Evolutionary conservation across 2,329 filamentous ascomycete genomes (phyloP), one percentile per base, ranked within the genome.

Genomic region (Alternaria ethzedia): DNA sequence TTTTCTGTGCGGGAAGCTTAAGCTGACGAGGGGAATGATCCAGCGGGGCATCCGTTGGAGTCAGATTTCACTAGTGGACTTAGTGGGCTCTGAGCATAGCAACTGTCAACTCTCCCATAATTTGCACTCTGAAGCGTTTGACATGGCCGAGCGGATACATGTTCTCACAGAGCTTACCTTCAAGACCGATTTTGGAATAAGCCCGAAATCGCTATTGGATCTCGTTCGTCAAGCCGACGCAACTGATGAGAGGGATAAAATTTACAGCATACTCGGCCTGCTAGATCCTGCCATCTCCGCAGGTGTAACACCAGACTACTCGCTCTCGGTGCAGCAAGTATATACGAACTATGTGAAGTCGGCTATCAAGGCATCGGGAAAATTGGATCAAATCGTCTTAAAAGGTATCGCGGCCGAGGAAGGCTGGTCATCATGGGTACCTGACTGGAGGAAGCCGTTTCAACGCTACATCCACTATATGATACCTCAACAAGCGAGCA

Each of bases 331-430:
- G n/a, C 49, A 23, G 49, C 17, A 32, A 6, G 12, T 32, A 1
- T 51, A 21, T 11, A 51, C 12, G 0, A 5, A 32, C 0, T 32
- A 32, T 0, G 32, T 21, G 26, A 51, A 15, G 9, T 13, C 49
- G 3, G 3, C 11, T 6, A 32, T 51, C 12, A 15, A 51, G 5
- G 20, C 5, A 8, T 21, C 49, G 0, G 3, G 2, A 21, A 6
- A 2, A 1, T 2, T 32, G 8, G 28, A 51, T 0, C 17, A 7
- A 0, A 11, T 51, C 15, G 2, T 2, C 2, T 23, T 5, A 11
- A 2, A 2, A 32, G 17, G 5, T 4, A 51, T 6, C 4, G 12
- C 17, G 1, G 10, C 5, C 5, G 6, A 32, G 12, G 5, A n/a
- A 4, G 26, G 26, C 0, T 51, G 49, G 49, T 2, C 17, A 2